These are phyloP conservation scores for Sanguinoderma infundibulare DNA, from an alignment of 1,284 basidiomycete species.

Conservation along the genomic window DNA sequence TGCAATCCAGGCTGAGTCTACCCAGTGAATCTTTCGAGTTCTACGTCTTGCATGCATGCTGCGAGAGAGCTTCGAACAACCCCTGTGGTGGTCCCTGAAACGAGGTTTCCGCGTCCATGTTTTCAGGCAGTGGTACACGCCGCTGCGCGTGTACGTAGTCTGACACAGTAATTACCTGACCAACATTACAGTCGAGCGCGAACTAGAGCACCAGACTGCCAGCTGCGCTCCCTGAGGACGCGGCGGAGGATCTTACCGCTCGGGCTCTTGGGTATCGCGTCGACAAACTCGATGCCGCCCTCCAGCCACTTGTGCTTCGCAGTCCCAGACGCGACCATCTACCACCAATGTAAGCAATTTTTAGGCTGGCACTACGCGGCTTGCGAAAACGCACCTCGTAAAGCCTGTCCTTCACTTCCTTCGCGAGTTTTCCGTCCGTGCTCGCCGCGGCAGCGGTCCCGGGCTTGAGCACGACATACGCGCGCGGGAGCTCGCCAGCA, in stretches of 20 bases:
- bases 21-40: no score
- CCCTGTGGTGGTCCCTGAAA: no score
- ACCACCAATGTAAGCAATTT: not conserved
- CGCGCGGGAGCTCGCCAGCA: slow-evolving; percentile 49
- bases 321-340: slow-evolving; percentile 22
- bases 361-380: not conserved
- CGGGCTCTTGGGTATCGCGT: slow-evolving; percentile 26
- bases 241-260: slow-evolving; percentile 28
- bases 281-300: slow-evolving; percentile 25
- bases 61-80: no score
- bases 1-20: no score
- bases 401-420: slow-evolving; percentile 8
- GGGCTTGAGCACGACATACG: slow-evolving; percentile 41
- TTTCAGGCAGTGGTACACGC: no score
- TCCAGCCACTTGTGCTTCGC: slow-evolving; percentile 23
- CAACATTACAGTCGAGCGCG: not conserved
- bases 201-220: not conserved
- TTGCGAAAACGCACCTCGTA: not conserved
- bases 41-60: no score
- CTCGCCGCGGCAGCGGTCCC: slow-evolving; percentile 7
- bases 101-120: no score
- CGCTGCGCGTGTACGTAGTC: no score
- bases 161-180: no score
- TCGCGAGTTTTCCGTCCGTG: slow-evolving; percentile 3
- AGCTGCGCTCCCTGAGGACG: slow-evolving; percentile 16